These are phyloP conservation scores for Chlorociboria aeruginascens DNA, from an alignment of 495 filamentous ascomycete species.

Conservation along the genomic window DNA sequence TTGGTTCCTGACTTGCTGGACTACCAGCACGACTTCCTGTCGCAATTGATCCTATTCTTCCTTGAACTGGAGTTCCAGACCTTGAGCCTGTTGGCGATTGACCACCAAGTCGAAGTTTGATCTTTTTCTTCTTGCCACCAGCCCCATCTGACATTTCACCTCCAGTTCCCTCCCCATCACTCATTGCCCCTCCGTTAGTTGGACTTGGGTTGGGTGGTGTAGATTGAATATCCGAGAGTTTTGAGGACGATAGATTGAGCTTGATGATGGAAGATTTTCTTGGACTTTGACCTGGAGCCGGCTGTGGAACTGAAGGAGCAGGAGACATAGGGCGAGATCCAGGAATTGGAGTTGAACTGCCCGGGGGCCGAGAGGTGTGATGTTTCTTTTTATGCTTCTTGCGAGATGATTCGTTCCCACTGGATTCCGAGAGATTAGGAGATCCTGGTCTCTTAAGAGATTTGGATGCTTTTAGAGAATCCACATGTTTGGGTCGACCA, in stretches of 20 bases:
- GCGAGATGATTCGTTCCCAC: conserved; percentile 76
- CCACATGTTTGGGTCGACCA: conserved; percentile 38
- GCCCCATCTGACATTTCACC: conserved; percentile 64
- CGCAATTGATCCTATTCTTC: conserved; percentile 10
- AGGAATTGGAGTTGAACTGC: conserved; percentile 41
- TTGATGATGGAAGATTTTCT: conserved; percentile 31
- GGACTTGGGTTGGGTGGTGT: conserved; percentile 23
- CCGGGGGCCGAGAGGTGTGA: conserved; percentile 29
- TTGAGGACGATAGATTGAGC: conserved; percentile 24
- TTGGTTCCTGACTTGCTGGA: conserved; percentile 29
- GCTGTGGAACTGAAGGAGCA: conserved; percentile 21
- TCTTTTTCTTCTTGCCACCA: conserved; percentile 48
- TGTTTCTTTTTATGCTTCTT: conserved; percentile 79
- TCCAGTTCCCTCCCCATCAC: conserved; percentile 67
- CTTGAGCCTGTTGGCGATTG: conserved; percentile 17
- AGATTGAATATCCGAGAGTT: conserved; percentile 27
- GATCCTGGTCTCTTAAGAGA: conserved; percentile 78
- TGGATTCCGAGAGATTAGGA: conserved; percentile 77
- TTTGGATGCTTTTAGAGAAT: conserved; percentile 50
- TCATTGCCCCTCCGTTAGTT: conserved; percentile 46
- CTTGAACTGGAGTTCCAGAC: conserved; percentile 31
- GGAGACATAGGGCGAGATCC: conserved; percentile 44
- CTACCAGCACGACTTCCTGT: conserved; percentile 39
- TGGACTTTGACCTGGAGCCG: conserved; percentile 14
- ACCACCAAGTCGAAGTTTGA: conserved; percentile 40